Percentiles rank a stretch among this genome's conserved stretches.
Conservation (phyloP, 2,329 filamentous ascomycete species). For the Ascomycota sp. region DNA sequence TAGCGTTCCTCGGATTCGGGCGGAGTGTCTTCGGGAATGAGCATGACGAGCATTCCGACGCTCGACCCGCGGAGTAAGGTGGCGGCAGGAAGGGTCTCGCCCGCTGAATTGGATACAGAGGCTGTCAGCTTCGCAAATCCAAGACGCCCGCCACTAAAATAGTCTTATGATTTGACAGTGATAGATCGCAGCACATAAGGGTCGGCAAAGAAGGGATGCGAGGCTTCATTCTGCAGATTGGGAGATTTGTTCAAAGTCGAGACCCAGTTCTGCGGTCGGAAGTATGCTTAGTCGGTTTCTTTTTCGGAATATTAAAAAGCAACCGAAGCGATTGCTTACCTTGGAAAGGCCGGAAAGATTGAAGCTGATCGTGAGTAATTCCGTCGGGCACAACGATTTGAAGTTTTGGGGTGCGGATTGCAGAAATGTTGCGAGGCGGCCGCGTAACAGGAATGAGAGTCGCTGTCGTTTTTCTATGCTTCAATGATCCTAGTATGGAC, state of each 20-base stretch:
- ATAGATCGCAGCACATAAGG: conserved; percentile 31
- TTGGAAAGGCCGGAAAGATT: conserved; percentile 25
- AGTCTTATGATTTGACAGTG: conserved; percentile 31
- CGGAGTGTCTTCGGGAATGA: conserved; percentile 28
- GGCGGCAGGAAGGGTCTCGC: conserved; percentile 29
- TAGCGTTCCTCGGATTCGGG: conserved; percentile 25
- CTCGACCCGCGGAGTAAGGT: conserved; percentile 39
- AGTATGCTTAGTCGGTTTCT: conserved; percentile 2
- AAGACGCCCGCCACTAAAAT: conserved; percentile 24
- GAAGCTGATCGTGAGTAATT: conserved; percentile 19
- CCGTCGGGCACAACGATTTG: conserved; percentile 19
- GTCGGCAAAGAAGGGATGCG: conserved; percentile 31
- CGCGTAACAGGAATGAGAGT: background rate
- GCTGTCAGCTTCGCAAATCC: conserved; percentile 38
- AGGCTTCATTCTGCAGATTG: conserved; percentile 17
- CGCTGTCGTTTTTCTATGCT: background rate
- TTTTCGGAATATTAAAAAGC: background rate
- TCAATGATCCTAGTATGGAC: no score
- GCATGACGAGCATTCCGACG: conserved; percentile 38
- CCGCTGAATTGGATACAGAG: conserved; percentile 22
- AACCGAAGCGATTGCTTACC: conserved; percentile 3
- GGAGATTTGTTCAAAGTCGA: conserved; percentile 25
- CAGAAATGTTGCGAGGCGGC: background rate
- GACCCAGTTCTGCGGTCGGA: conserved; percentile 23
- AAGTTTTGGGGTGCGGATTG: no score